These are phyloP conservation scores for Boletus holoroseus DNA, from an alignment of 1,284 basidiomycete species.

Conservation along the genomic window DNA sequence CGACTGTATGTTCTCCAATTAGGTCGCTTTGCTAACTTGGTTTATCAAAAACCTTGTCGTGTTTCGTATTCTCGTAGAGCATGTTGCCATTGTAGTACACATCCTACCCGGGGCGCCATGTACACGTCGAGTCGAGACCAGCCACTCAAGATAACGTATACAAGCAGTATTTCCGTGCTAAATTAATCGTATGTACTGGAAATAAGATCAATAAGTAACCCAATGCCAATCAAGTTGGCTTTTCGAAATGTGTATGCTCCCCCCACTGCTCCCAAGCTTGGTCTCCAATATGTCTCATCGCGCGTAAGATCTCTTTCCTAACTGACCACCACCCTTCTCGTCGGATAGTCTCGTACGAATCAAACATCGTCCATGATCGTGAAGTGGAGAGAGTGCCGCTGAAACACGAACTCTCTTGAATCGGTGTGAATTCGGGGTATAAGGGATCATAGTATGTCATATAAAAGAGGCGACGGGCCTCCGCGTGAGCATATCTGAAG, in stretches of 20 bases:
- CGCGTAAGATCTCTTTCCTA: conserved; percentile 22
- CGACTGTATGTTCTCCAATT: background rate
- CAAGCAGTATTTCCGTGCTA: conserved; percentile 17
- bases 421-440: conserved; percentile 55
- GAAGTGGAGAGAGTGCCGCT: conserved; percentile 21
- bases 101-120: background rate
- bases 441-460: conserved; percentile 69
- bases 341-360: conserved; percentile 30
- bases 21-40: too few relatives aligned
- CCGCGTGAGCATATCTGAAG: conserved; percentile 37
- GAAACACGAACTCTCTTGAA: conserved; percentile 22
- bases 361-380: conserved; percentile 27
- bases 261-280: conserved; percentile 33
- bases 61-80: background rate
- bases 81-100: background rate
- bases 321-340: conserved; percentile 30
- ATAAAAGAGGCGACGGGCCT: conserved; percentile 44
- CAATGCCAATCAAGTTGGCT: conserved; percentile 27
- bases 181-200: conserved; percentile 15
- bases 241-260: conserved; percentile 27
- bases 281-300: conserved; percentile 24
- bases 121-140: too few relatives aligned
- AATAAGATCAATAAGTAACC: conserved; percentile 17
- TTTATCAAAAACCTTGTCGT: background rate
- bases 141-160: conserved; percentile 8